Evolutionary conservation across 2,329 filamentous ascomycete species (phyloP), one percentile per base, ranked within the genome.

Genomic region (Aureobasidium leucospermi): DNA sequence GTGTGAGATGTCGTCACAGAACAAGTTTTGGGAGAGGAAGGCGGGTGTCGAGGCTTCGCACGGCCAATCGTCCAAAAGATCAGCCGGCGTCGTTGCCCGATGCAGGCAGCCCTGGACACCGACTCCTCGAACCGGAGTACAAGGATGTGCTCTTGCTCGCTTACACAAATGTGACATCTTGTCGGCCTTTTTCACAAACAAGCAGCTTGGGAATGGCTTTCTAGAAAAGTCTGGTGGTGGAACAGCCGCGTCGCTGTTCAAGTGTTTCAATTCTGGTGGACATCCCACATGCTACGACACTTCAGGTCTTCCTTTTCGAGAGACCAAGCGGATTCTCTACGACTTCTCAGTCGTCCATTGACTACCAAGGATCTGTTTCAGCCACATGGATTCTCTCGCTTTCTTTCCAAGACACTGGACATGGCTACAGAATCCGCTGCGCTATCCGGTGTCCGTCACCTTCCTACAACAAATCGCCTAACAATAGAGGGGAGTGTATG

Each of bases 1-100:
- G 39, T 46, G 52, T 45, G 19, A 56, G 41, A 56, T 56, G 52
- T 56, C 52, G 52, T 56, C 52, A 56, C 52, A 56, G 16, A 56
- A 45, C 52, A 56, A 58, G 55, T 47, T 58, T 58, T 48, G 19
- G 34, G 34, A 47, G 53, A 19, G 16, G 16, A 41, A 32, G 43
- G 34, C 55, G 43, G 43, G 43, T 39, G 34, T 31, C 34, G 42
- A 48, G 43, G 55, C 55, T 47, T 57, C 31, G 42, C 52, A 57
- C 52, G 52, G 42, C 52, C 52, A 57, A 57, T 57, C 52, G 31
- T 23, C 23, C 13, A 16, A 16, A 13, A 19, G 48, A 52, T 52
- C 48, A 52, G 36, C 48, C 39, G 38, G 38, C 38, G 38, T 43
- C 51, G 51, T 55, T 53, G 29, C 51, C 51, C 38, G 8, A 46